Conservation (phyloP, 2,329 filamentous ascomycete genomes). For the Xenoacremonium recifei region DNA sequence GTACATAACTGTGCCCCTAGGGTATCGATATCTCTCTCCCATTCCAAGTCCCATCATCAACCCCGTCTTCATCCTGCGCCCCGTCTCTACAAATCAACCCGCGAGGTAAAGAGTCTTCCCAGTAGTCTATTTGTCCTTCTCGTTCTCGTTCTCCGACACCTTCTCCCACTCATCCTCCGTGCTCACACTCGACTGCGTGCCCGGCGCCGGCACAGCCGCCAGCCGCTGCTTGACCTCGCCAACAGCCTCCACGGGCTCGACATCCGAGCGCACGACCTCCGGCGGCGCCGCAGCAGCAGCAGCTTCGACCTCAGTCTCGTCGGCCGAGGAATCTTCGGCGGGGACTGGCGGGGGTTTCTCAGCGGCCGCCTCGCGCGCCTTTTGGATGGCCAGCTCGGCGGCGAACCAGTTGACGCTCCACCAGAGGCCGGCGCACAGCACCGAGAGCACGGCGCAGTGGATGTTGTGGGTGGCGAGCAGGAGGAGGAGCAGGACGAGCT, state of each 20-base stretch:
- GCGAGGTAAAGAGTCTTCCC: no score
- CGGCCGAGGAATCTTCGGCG: conserved; percentile 36
- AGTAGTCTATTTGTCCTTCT: conserved; percentile 49
- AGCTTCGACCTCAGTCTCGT: conserved; percentile 47
- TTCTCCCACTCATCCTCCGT: conserved; percentile 99
- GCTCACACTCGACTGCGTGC: conserved; percentile 60
- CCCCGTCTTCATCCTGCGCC: background rate
- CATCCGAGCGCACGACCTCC: conserved; percentile 41
- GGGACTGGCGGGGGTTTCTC: conserved; percentile 30
- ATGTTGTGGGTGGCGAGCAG: conserved; percentile 81
- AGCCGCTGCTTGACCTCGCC: conserved; percentile 51
- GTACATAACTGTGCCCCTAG: conserved; percentile 20
- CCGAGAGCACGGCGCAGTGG: conserved; percentile 81
- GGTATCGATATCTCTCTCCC: conserved; percentile 27
- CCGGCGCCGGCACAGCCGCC: conserved; percentile 22
- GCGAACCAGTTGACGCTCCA: conserved; percentile 98
- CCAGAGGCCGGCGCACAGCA: conserved; percentile 82
- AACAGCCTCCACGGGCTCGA: conserved; percentile 40
- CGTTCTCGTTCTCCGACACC: conserved; percentile 71
- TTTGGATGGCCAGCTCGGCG: conserved; percentile 52
- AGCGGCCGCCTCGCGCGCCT: conserved; percentile 40
- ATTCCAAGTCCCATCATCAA: conserved; percentile 5
- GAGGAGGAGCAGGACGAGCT: conserved; percentile 72
- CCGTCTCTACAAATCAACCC: no score
- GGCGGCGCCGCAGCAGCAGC: conserved; percentile 15